Conservation (phyloP, 2,329 filamentous ascomycete species). For the Sarocladium oryzae region DNA sequence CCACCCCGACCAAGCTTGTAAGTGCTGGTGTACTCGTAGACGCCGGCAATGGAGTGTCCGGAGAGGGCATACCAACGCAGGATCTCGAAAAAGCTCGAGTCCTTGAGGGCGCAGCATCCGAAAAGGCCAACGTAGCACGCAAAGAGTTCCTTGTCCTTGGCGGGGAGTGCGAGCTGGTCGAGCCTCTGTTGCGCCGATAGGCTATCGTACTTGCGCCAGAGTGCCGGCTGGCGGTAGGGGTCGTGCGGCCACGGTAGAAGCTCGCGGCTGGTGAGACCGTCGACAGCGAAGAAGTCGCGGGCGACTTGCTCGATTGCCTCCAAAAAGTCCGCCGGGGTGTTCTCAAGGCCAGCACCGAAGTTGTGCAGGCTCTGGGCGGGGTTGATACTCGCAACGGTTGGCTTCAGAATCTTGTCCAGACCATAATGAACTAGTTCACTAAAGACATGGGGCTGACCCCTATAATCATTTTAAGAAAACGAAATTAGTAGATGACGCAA, state of each 20-base stretch:
- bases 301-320: too few relatives aligned
- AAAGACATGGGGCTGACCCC: too few relatives aligned
- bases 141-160: background rate
- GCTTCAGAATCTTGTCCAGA: too few relatives aligned
- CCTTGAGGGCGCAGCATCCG: background rate
- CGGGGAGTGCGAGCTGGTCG: conserved; percentile 14
- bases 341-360: too few relatives aligned
- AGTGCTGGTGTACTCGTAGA: conserved; percentile 11
- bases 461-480: too few relatives aligned
- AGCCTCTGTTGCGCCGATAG: conserved; percentile 23
- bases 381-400: too few relatives aligned
- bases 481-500: too few relatives aligned
- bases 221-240: conserved; percentile 18
- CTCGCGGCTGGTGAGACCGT: conserved; percentile 20
- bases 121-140: conserved; percentile 11
- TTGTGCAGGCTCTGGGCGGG: too few relatives aligned
- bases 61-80: background rate
- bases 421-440: too few relatives aligned
- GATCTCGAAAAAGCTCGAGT: too few relatives aligned
- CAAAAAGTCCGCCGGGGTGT: too few relatives aligned
- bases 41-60: conserved; percentile 11
- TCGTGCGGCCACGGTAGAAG: conserved; percentile 31
- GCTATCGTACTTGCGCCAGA: conserved; percentile 19
- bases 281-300: conserved; percentile 22
- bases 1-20: conserved; percentile 17